Evolutionary conservation across 2,329 filamentous ascomycete species (phyloP).

Genomic region (Aulographum hederae): DNA sequence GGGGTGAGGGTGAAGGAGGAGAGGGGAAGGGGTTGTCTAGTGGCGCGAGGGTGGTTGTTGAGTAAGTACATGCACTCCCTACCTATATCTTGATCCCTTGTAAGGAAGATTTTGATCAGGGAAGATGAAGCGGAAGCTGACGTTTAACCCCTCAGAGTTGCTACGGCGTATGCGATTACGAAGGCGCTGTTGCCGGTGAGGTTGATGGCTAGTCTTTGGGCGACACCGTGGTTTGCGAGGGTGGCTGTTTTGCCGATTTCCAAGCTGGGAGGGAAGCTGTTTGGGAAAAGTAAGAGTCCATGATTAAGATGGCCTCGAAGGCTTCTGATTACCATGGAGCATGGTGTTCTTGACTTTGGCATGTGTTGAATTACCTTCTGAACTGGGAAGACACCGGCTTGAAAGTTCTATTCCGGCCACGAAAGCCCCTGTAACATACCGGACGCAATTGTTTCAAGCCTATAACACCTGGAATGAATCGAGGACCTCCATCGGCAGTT

Average conservation of each 20-base stretch:
- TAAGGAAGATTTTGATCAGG: too few species aligned
- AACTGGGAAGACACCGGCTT: too few species aligned
- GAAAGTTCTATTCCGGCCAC: too few species aligned
- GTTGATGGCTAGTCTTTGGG: slow-evolving; percentile 65
- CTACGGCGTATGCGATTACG: slow-evolving; percentile 77
- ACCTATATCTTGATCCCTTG: not conserved
- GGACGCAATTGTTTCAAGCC: too few species aligned
- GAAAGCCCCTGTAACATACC: too few species aligned
- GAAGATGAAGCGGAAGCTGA: slow-evolving; percentile 5
- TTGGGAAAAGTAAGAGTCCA: not conserved
- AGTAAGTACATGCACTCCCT: slow-evolving; percentile 4
- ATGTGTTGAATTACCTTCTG: too few species aligned
- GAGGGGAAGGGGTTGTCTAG: too few species aligned
- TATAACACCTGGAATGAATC: too few species aligned
- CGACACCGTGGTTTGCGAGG: slow-evolving; percentile 80
- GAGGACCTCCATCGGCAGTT: too few species aligned
- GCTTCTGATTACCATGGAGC: too few species aligned
- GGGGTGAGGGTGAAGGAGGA: slow-evolving; percentile 17
- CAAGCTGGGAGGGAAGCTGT: not conserved
- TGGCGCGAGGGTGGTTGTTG: slow-evolving; percentile 13
- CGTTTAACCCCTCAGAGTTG: slow-evolving; percentile 41
- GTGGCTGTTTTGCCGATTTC: slow-evolving; percentile 33
- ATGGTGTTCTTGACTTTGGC: too few species aligned
- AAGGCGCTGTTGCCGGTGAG: slow-evolving; percentile 68
- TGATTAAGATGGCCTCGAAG: too few species aligned